Percentiles rank a stretch among this genome's conserved stretches.
Conservation (phyloP, 2,329 filamentous ascomycete genomes). For the Paraphaeosphaeria minitans region DNA sequence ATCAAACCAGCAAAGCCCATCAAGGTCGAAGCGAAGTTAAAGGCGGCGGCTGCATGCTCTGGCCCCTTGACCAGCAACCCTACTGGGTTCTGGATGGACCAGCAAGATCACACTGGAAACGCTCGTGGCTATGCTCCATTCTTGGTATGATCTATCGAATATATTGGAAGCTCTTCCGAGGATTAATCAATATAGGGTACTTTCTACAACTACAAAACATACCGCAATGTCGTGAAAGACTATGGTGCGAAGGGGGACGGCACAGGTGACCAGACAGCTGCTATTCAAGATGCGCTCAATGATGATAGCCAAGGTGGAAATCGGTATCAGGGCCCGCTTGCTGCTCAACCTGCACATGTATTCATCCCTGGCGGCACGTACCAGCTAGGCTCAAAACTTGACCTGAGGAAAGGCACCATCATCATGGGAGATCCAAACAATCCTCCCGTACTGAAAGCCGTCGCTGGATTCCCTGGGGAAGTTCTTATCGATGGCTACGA, state of each 20-base stretch:
- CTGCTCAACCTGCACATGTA: conserved; percentile 7
- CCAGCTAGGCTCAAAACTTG: conserved; percentile 7
- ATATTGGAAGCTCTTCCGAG: background rate
- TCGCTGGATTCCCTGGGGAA: background rate
- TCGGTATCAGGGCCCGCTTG: conserved; percentile 3
- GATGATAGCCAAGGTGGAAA: conserved; percentile 29
- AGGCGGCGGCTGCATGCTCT: conserved; percentile 4
- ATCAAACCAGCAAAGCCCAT: conserved; percentile 1
- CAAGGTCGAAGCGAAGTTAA: background rate
- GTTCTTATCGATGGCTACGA: conserved; percentile 3
- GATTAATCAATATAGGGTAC: background rate
- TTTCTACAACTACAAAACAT: conserved; percentile 9
- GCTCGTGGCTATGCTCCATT: conserved; percentile 8
- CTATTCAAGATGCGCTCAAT: conserved; percentile 77
- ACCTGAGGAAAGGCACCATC: conserved; percentile 6
- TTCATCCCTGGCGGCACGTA: conserved; percentile 6
- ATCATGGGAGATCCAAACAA: conserved; percentile 11
- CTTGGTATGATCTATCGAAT: background rate
- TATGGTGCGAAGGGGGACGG: conserved; percentile 83
- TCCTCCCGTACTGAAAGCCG: conserved; percentile 6
- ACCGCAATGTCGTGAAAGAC: conserved; percentile 28
- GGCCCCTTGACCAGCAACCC: conserved; percentile 7
- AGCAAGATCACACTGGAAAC: conserved; percentile 7
- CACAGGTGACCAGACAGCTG: conserved; percentile 80
- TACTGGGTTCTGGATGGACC: conserved; percentile 6